Evolutionary conservation across 2,329 filamentous ascomycete species (phyloP).

Genomic region (Microcyclospora pomicola): DNA sequence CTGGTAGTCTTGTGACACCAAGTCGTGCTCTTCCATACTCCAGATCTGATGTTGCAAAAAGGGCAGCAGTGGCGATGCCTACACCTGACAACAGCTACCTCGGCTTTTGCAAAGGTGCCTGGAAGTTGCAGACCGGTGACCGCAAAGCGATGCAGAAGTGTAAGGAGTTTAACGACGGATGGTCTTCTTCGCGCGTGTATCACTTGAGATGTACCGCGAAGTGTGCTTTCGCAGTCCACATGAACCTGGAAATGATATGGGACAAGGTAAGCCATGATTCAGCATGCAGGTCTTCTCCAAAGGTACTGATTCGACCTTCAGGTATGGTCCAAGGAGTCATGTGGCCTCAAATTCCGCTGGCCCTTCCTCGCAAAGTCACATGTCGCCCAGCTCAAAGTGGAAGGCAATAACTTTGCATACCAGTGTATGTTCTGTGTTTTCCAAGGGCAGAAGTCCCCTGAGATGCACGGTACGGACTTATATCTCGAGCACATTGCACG

Average conservation of each 20-base stretch:
- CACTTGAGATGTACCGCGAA: constrained; percentile 26
- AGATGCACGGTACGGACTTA: constrained; percentile 26
- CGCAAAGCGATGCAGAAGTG: constrained; percentile 17
- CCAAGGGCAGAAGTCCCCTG: constrained; percentile 20
- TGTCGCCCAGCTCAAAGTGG: constrained; percentile 22
- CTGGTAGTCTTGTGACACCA: no score
- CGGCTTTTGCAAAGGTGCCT: constrained; percentile 35
- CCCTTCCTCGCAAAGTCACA: constrained; percentile 35
- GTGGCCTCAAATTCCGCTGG: constrained; percentile 33
- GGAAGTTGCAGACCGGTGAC: constrained; percentile 25
- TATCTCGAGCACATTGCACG: constrained; percentile 32
- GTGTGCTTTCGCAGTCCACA: constrained; percentile 30
- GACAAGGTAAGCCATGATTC: constrained; percentile 4
- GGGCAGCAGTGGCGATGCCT: constrained; percentile 10
- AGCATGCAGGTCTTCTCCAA: not conserved
- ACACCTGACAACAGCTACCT: constrained; percentile 21
- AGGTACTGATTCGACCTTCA: not conserved
- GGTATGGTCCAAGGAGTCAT: constrained; percentile 9
- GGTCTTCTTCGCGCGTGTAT: constrained; percentile 13
- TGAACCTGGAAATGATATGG: constrained; percentile 17
- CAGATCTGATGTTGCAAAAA: no score
- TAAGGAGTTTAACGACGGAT: constrained; percentile 12
- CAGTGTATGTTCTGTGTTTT: constrained; percentile 36
- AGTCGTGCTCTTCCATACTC: no score
- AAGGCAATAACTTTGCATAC: constrained; percentile 21